These are phyloP conservation scores for Vitis hybrid DNA, from an alignment of 177 flowering plant genomes.

Conservation along the genomic window DNA sequence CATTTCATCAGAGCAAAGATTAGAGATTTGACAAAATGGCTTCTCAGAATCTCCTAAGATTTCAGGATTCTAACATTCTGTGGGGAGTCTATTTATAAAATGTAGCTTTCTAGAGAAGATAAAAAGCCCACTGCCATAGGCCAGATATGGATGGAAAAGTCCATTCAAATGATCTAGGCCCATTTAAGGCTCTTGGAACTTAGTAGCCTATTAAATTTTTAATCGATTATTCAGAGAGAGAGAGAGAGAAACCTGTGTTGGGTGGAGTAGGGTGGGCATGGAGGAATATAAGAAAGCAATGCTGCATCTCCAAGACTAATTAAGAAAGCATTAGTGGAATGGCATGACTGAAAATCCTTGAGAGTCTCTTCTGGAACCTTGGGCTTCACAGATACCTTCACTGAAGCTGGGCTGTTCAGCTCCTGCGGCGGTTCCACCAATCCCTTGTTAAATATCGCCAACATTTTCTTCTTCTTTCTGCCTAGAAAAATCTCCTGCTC, in stretches of 20 bases:
- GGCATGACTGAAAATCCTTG: constrained; percentile 34
- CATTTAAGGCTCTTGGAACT: too few relatives aligned
- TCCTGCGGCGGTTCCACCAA: constrained; percentile 55
- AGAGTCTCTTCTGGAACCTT: constrained; percentile 44
- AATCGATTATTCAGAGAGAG: not conserved
- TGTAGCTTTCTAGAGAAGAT: too few relatives aligned
- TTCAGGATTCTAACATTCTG: too few relatives aligned
- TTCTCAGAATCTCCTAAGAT: too few relatives aligned
- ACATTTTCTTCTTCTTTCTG: constrained; percentile 33
- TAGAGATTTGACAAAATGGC: too few relatives aligned
- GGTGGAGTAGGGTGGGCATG: constrained; percentile 11
- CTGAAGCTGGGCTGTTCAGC: constrained; percentile 50
- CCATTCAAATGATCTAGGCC: too few relatives aligned
- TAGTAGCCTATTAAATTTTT: not conserved
- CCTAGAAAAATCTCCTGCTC: not conserved
- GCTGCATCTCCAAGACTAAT: constrained; percentile 42
- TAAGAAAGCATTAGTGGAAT: constrained; percentile 36
- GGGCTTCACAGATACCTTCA: constrained; percentile 21
- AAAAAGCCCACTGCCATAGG: too few relatives aligned
- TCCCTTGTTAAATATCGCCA: constrained; percentile 59
- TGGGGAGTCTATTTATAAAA: too few relatives aligned
- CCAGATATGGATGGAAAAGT: too few relatives aligned
- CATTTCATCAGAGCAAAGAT: too few relatives aligned
- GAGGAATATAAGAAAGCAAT: constrained; percentile 36
- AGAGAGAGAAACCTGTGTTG: constrained; percentile 29